These are phyloP conservation scores for Mortierella sp. DNA, from an alignment of 371 early-diverging fungal genomes.

Conservation along the genomic window DNA sequence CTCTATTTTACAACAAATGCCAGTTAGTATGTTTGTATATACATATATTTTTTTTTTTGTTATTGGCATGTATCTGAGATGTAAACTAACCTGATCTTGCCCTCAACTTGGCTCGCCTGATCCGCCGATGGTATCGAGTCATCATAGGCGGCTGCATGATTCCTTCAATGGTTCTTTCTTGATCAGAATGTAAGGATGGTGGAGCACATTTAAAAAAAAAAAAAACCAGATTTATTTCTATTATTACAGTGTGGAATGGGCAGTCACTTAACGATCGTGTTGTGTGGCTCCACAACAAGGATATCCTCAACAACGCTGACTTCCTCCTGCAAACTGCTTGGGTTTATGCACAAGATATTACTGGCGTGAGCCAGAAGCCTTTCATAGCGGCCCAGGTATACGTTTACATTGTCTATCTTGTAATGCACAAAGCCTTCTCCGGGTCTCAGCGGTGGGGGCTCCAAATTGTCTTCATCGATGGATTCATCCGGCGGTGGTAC, in stretches of 20 bases:
- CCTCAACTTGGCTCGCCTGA: slow-evolving; percentile 62
- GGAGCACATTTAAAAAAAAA: slow-evolving; percentile 2
- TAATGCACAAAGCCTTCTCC: slow-evolving; percentile 43
- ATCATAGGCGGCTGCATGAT: slow-evolving; percentile 51
- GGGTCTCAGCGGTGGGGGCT: slow-evolving; percentile 22
- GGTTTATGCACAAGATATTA: slow-evolving; percentile 14
- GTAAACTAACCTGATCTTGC: slow-evolving; percentile 63
- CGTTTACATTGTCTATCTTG: background rate
- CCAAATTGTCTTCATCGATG: background rate
- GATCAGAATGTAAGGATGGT: background rate
- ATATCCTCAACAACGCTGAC: slow-evolving; percentile 11
- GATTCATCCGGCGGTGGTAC: slow-evolving; percentile 6
- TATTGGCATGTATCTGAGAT: background rate
- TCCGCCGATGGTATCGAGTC: slow-evolving; percentile 60
- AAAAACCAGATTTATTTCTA: background rate
- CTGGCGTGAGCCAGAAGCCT: slow-evolving; percentile 32
- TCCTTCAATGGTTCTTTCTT: background rate
- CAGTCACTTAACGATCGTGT: slow-evolving; percentile 1
- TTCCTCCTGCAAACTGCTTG: slow-evolving; percentile 9
- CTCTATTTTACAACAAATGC: slow-evolving; percentile 48
- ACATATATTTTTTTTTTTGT: background rate
- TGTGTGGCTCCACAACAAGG: slow-evolving; percentile 3
- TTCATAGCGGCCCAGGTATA: slow-evolving; percentile 29
- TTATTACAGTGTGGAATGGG: no score
- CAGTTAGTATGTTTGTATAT: background rate